These are phyloP conservation scores for Trichosporon asahii DNA, from an alignment of 1,284 basidiomycete species.

Conservation along the genomic window DNA sequence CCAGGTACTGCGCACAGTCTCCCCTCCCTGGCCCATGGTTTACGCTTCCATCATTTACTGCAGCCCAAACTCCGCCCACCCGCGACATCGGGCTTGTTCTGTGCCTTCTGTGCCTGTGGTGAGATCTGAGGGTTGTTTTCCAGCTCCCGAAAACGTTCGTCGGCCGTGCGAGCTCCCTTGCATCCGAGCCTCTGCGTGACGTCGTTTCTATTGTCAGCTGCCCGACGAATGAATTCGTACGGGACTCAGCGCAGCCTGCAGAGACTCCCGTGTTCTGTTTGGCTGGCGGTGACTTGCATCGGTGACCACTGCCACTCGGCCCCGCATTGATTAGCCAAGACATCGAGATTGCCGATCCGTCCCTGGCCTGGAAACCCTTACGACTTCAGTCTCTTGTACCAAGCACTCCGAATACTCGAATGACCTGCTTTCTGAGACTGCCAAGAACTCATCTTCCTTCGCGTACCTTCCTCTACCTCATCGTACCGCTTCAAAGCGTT, in stretches of 20 bases:
- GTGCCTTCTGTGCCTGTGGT: too few relatives aligned
- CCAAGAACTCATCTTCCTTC: not conserved
- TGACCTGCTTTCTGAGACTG: not conserved
- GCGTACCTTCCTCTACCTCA: not conserved
- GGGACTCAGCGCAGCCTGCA: not conserved
- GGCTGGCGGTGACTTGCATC: not conserved
- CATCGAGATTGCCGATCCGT: not conserved
- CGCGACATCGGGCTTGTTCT: too few relatives aligned
- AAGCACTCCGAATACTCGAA: not conserved
- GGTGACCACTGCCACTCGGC: not conserved
- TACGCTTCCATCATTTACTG: too few relatives aligned
- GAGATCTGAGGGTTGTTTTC: too few relatives aligned
- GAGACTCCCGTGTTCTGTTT: not conserved
- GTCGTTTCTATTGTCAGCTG: not conserved
- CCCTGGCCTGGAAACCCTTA: not conserved
- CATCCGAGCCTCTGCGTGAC: not conserved
- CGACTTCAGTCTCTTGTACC: not conserved
- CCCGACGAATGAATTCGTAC: not conserved
- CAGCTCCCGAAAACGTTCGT: too few relatives aligned
- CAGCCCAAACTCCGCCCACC: too few relatives aligned
- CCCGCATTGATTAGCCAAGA: not conserved
- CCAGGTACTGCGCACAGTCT: too few relatives aligned
- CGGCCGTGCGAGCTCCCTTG: too few relatives aligned
- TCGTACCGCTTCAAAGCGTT: not conserved
- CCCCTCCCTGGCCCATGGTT: too few relatives aligned